Conservation (phyloP, 2,329 filamentous ascomycete genomes). For the Diaporthe sp. region DNA sequence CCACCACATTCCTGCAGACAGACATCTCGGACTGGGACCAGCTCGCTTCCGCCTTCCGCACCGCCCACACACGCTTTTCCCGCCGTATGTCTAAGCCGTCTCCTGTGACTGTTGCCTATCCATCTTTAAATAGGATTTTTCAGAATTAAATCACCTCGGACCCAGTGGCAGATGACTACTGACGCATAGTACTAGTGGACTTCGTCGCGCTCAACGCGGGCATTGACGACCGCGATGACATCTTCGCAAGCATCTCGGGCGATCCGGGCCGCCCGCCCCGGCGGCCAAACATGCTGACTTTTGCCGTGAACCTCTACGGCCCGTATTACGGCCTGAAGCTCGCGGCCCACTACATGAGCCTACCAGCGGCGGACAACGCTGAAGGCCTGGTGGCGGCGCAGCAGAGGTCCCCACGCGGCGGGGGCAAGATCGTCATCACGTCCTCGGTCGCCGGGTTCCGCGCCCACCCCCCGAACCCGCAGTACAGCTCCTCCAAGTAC, state of each 20-base stretch:
- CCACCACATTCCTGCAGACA: slow-evolving; percentile 17
- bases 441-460: slow-evolving; percentile 9
- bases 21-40: slow-evolving; percentile 31
- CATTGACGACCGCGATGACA: slow-evolving; percentile 31
- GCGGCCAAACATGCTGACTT: slow-evolving; percentile 28
- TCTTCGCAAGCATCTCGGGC: slow-evolving; percentile 17
- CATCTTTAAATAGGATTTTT: neutral
- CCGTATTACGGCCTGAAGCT: slow-evolving; percentile 35
- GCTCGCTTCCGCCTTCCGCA: slow-evolving; percentile 20
- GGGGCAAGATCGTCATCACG: slow-evolving; percentile 26
- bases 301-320: slow-evolving; percentile 19
- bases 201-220: slow-evolving; percentile 29
- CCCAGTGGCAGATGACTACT: neutral
- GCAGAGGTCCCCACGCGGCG: neutral
- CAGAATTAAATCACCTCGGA: neutral
- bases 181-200: neutral
- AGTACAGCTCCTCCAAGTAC: slow-evolving; percentile 24
- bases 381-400: neutral
- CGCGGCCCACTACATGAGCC: slow-evolving; percentile 32
- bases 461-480: neutral
- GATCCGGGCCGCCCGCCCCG: slow-evolving; percentile 8
- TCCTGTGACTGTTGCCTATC: neutral
- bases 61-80: slow-evolving; percentile 17
- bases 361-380: neutral
- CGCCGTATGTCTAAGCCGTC: neutral